phyloP scores from a whole-genome alignment of 1,284 basidiomycete species.

The Puccinia coronata region DNA sequence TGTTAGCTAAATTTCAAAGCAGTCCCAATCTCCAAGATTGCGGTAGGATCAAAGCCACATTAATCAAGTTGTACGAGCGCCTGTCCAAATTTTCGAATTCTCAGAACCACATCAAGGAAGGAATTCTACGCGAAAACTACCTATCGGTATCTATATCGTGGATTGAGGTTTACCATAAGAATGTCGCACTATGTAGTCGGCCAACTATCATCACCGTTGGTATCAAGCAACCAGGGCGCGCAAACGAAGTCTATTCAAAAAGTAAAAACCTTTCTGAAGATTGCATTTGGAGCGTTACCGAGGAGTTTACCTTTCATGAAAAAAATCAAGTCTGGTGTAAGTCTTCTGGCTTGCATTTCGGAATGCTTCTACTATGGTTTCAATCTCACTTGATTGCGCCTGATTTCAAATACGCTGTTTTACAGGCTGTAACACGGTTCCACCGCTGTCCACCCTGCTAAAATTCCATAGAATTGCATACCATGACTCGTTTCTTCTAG shows the following conservation, averaged over 20 bases:
- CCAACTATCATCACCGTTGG: slow-evolving; percentile 25
- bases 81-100: not conserved
- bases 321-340: slow-evolving; percentile 13
- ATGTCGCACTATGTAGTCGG: not conserved
- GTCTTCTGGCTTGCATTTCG: not conserved
- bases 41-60: slow-evolving; percentile 11
- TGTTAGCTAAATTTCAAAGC: not conserved
- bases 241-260: not conserved
- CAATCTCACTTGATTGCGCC: not conserved
- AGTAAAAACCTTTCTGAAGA: slow-evolving; percentile 4
- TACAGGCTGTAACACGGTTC: slow-evolving; percentile 14
- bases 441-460: not conserved
- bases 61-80: slow-evolving; percentile 4
- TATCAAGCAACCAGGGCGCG: slow-evolving; percentile 1
- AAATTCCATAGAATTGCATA: not conserved
- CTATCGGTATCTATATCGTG: slow-evolving; percentile 18
- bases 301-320: slow-evolving; percentile 12
- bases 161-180: not conserved
- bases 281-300: slow-evolving; percentile 19
- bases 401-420: not conserved
- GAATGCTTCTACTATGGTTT: not conserved
- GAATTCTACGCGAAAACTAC: not conserved
- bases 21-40: not conserved
- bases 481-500: slow-evolving; percentile 19
- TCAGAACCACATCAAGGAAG: not conserved